Base-by-base conservation (phyloP, 1,139 yeast species). In the Zygoascus meyerae region DNA sequence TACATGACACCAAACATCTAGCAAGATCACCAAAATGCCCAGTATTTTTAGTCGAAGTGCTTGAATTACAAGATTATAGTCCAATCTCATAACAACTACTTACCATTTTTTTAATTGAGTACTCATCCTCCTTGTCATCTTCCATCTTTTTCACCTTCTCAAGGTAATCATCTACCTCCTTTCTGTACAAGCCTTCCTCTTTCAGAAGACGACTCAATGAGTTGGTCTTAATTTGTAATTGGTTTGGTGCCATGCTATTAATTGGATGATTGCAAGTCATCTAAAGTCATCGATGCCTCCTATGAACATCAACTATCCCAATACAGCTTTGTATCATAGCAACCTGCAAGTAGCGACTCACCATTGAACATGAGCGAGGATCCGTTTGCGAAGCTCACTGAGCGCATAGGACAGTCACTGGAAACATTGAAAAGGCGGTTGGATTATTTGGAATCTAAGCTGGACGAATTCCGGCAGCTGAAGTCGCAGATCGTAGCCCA, bases 121-220 rank as follows among this genome's bases (percentile, higher is more conserved):
- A 86, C 49, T 77, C 78, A 55, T 85, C 94, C 7, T 75, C 76
- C 12, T 72, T 67, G 1, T 64, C 53, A 42, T 67, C 64, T 52
- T 60, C 61, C 53, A 74, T 51, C 15, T 67, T 52, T 44, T 72
- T 75, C 63, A 78, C 65, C 44, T 61, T 67, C 3, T 66, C 65
- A 40, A 75, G 72, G 55, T 84, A 87, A 48, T 84, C 87, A 12
- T 64, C 64, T 32, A 79, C 73, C 60, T 89, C 96, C 50, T 75
- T 71, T 44, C 74, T 69, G 62, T 87, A 89, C 38, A 80, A 70
- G 12, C 62, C 61, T 55, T 83, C 81, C 62, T 89, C 97, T 57
- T 86, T 86, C 46, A 83, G 59, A 34, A 90, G 72, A 52, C 96
- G 74, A 53, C 77, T 76, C 46, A 89, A 71, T 2, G 96, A 94